phyloP scores from a whole-genome alignment of 163 green algal genomes.

The Scenedesmus sp. region DNA sequence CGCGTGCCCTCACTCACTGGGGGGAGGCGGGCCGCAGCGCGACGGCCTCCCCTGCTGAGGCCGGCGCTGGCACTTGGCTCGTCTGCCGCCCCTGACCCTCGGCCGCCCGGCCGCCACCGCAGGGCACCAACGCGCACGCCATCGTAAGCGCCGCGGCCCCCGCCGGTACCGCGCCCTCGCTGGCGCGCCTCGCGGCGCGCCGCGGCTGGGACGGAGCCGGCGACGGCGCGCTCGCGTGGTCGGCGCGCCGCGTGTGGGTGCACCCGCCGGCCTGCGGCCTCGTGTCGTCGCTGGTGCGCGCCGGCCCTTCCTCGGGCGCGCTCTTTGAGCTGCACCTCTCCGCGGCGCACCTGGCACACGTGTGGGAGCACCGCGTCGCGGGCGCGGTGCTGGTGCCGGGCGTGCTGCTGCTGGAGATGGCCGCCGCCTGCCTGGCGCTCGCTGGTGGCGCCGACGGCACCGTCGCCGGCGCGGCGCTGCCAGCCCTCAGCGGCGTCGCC shows the following conservation, averaged over 20 bases:
- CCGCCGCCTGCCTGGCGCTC: conserved; percentile 23
- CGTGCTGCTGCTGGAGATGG: conserved; percentile 68
- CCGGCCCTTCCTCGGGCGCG: neutral
- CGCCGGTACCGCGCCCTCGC: neutral
- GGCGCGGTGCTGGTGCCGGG: conserved; percentile 70
- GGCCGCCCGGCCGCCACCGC: too few relatives aligned
- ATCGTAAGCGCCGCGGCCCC: conserved; percentile 3
- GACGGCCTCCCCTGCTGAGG: too few relatives aligned
- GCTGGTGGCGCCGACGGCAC: neutral
- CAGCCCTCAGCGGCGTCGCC: conserved; percentile 25
- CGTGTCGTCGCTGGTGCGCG: neutral
- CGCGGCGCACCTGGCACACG: neutral
- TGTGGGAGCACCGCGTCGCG: conserved; percentile 66
- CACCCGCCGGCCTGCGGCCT: conserved; percentile 8
- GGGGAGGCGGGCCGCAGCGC: too few relatives aligned
- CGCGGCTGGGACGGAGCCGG: neutral
- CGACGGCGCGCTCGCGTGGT: neutral
- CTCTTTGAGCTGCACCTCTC: conserved; percentile 26
- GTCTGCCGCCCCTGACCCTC: too few relatives aligned
- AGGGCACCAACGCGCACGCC: conserved; percentile 41
- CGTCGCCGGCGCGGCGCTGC: neutral
- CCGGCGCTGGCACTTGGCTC: too few relatives aligned
- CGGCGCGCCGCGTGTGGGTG: conserved; percentile 25
- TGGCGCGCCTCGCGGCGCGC: neutral
- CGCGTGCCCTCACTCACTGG: too few relatives aligned